Conservation (phyloP, 1,139 yeast genomes). For the Geotrichum carabidarum region DNA sequence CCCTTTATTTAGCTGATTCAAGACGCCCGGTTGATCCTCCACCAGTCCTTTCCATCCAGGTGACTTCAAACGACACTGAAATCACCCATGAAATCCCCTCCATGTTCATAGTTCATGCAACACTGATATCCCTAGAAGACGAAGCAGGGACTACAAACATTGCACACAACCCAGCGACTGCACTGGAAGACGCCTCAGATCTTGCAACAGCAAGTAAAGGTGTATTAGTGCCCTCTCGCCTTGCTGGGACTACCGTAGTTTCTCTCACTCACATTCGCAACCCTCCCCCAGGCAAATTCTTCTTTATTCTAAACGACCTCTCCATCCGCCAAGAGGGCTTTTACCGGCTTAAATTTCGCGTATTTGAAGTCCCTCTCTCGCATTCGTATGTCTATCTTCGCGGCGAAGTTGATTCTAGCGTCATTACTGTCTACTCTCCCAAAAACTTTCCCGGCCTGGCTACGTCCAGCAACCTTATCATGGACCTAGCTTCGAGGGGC, state of each 20-base stretch:
- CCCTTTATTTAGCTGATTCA: constrained; percentile 27
- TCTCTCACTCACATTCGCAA: constrained; percentile 29
- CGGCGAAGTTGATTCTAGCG: constrained; percentile 28
- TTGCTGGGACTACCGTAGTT: constrained; percentile 31
- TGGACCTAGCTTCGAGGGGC: constrained; percentile 37
- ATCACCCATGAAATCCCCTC: constrained; percentile 28
- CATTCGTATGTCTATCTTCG: constrained; percentile 26
- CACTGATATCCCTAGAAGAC: constrained; percentile 25
- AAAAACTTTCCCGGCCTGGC: constrained; percentile 39
- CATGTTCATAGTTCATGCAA: constrained; percentile 33
- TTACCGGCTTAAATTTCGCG: constrained; percentile 32
- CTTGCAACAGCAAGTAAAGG: neutral
- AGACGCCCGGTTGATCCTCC: constrained; percentile 37
- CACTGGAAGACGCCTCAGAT: neutral
- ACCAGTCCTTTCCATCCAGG: constrained; percentile 31
- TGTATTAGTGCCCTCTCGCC: constrained; percentile 19
- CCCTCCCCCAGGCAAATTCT: constrained; percentile 31
- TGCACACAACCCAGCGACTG: neutral
- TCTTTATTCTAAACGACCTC: constrained; percentile 36
- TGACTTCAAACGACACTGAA: constrained; percentile 21
- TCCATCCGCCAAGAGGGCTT: constrained; percentile 37
- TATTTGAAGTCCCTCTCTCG: constrained; percentile 31
- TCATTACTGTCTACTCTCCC: constrained; percentile 36
- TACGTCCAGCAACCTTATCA: constrained; percentile 34
- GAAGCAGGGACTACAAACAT: neutral